Evolutionary conservation across 345 rosid genomes (phyloP).

Genomic region (Sonneratia caseolaris): DNA sequence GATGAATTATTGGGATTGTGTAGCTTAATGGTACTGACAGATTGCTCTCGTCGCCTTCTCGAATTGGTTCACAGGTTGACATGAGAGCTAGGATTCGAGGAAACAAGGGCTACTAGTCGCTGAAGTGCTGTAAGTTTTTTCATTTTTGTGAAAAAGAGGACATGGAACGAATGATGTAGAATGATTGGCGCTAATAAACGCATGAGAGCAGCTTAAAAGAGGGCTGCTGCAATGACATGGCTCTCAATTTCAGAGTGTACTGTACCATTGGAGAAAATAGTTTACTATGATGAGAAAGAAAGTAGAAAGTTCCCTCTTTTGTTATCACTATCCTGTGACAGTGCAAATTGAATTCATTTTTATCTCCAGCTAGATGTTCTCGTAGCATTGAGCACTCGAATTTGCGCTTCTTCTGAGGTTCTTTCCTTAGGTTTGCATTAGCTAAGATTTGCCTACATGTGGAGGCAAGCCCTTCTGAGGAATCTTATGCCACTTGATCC

Average conservation of each 20-base stretch:
- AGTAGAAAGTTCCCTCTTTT: neutral
- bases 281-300: neutral
- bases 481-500: neutral
- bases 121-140: neutral
- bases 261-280: too few relatives aligned
- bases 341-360: neutral
- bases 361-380: neutral
- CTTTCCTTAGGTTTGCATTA: neutral
- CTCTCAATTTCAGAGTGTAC: too few relatives aligned
- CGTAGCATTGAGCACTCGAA: neutral
- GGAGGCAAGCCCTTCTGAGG: neutral
- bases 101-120: conserved; percentile 71
- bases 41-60: neutral
- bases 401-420: neutral
- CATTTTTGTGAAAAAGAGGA: neutral
- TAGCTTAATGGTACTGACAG: neutral
- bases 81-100: conserved; percentile 97
- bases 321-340: neutral
- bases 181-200: neutral
- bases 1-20: neutral
- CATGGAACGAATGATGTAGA: neutral
- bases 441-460: neutral
- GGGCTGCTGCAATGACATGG: too few relatives aligned
- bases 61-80: conserved; percentile 46
- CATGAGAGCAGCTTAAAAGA: too few relatives aligned